phyloP scores from a whole-genome alignment of 768 basidiomycete genomes.

The Leccinum variicolor region DNA sequence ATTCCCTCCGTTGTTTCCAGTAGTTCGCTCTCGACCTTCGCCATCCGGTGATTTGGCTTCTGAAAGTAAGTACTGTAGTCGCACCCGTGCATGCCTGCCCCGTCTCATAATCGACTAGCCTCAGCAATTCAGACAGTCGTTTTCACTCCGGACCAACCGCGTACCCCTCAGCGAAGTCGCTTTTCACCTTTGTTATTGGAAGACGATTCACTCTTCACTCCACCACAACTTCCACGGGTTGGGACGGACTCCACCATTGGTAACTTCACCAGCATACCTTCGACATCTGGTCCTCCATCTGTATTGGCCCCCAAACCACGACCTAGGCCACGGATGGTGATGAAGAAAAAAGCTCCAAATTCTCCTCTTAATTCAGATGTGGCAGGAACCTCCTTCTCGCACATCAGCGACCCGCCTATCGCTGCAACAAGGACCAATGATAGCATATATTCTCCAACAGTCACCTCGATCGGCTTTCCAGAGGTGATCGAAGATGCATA shows the following conservation, averaged over 20 bases:
- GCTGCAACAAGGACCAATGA: slow-evolving; percentile 15
- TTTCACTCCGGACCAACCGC: slow-evolving; percentile 12
- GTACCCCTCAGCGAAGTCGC: slow-evolving; percentile 13
- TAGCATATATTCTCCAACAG: slow-evolving; percentile 17
- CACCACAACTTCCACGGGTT: slow-evolving; percentile 10
- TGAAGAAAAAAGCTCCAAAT: slow-evolving; percentile 16
- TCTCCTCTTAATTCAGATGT: background rate
- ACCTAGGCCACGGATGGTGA: slow-evolving; percentile 32
- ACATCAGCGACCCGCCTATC: slow-evolving; percentile 19
- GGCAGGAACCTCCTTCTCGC: slow-evolving; percentile 16
- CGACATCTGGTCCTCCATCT: slow-evolving; percentile 1
- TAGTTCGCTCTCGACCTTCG: background rate
- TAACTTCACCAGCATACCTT: slow-evolving; percentile 13
- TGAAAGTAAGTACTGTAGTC: slow-evolving; percentile 9
- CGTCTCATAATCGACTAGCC: background rate
- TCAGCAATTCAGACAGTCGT: slow-evolving; percentile 20
- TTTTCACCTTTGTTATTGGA: slow-evolving; percentile 2
- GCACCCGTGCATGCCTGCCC: no score
- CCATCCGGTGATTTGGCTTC: background rate
- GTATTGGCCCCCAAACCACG: slow-evolving; percentile 15
- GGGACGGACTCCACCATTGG: slow-evolving; percentile 9
- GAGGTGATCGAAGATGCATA: slow-evolving; percentile 16
- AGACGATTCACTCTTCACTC: slow-evolving; percentile 28
- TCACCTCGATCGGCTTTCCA: slow-evolving; percentile 8
- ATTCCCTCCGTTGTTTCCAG: background rate